phyloP scores from a whole-genome alignment of 371 early-diverging fungal species.

The Gilbertella persicaria region DNA sequence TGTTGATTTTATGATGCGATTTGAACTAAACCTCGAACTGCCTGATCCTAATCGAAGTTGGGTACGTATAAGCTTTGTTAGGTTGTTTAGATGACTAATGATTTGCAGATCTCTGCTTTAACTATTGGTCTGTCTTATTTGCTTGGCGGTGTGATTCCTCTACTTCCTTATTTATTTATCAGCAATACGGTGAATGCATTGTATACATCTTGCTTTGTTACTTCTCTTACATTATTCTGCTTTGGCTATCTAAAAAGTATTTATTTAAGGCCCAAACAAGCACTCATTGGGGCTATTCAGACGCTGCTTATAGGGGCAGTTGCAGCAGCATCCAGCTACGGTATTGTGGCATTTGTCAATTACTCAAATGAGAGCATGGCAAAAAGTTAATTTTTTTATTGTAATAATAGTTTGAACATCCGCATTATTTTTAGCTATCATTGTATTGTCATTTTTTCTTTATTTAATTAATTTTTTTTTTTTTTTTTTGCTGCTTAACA shows the following conservation, averaged over 20 bases:
- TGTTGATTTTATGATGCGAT: slow-evolving; percentile 79
- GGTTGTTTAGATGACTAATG: neutral
- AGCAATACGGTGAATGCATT: slow-evolving; percentile 46
- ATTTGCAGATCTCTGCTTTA: slow-evolving; percentile 55
- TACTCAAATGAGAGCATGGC: too few species aligned
- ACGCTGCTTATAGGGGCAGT: slow-evolving; percentile 64
- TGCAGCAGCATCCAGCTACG: slow-evolving; percentile 63
- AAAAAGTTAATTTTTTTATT: too few species aligned
- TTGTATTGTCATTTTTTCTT: too few species aligned
- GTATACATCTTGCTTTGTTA: slow-evolving; percentile 54
- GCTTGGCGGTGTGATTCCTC: slow-evolving; percentile 69
- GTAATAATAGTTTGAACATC: too few species aligned
- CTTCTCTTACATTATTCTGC: slow-evolving; percentile 60
- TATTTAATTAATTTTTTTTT: too few species aligned
- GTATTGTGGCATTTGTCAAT: slow-evolving; percentile 37
- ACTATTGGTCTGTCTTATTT: slow-evolving; percentile 74
- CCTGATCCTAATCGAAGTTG: slow-evolving; percentile 63
- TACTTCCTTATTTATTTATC: slow-evolving; percentile 65
- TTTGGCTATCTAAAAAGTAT: slow-evolving; percentile 72
- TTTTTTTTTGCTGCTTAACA: too few species aligned
- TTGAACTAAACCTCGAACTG: slow-evolving; percentile 69
- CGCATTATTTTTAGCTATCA: too few species aligned
- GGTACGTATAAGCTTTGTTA: slow-evolving; percentile 41
- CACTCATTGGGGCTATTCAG: slow-evolving; percentile 54
- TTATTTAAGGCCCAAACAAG: slow-evolving; percentile 51